Percentiles rank a stretch among this genome's conserved stretches.
Conservation (phyloP, 2,329 filamentous ascomycete genomes). For the Hypoxylon sp. region DNA sequence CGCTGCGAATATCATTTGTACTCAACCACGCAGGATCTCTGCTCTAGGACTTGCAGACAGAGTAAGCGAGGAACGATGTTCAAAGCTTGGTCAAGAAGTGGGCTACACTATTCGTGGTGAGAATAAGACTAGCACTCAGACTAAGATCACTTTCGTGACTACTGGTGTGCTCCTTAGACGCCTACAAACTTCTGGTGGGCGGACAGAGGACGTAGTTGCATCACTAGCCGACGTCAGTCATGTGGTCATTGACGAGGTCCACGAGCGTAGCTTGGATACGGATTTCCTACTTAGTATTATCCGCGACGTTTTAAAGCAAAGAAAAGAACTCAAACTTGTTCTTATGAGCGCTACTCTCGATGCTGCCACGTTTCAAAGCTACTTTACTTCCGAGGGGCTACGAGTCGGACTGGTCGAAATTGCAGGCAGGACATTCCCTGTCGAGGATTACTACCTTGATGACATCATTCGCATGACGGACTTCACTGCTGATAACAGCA, state of each 20-base stretch:
- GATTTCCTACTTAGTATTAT: conserved; percentile 93
- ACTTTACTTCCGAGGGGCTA: conserved; percentile 79
- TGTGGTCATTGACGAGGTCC: conserved; percentile 95
- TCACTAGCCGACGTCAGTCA: conserved; percentile 93
- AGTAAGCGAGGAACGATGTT: conserved; percentile 92
- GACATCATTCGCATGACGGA: conserved; percentile 86
- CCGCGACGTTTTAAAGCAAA: conserved; percentile 81
- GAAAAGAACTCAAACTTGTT: conserved; percentile 87
- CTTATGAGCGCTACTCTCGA: conserved; percentile 98
- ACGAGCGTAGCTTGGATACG: conserved; percentile 94
- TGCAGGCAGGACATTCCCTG: conserved; percentile 88
- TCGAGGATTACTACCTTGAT: conserved; percentile 90
- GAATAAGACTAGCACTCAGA: conserved; percentile 79
- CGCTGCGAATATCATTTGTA: conserved; percentile 91
- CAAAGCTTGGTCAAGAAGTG: conserved; percentile 85
- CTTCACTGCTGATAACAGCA: conserved; percentile 65
- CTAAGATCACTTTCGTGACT: conserved; percentile 95
- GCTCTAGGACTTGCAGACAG: conserved; percentile 94
- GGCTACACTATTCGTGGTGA: conserved; percentile 95
- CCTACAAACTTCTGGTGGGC: conserved; percentile 89
- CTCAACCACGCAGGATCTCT: conserved; percentile 94
- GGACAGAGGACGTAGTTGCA: conserved; percentile 82
- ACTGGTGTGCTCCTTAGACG: conserved; percentile 92
- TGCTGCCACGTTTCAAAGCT: conserved; percentile 84
- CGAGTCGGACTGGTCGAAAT: conserved; percentile 88